A percentile compares a stretch with the other conserved stretches of the same genome.
Evolutionary conservation across 176 grass and related monocot genomes (phyloP).

Genomic region (Otatea glauca): DNA sequence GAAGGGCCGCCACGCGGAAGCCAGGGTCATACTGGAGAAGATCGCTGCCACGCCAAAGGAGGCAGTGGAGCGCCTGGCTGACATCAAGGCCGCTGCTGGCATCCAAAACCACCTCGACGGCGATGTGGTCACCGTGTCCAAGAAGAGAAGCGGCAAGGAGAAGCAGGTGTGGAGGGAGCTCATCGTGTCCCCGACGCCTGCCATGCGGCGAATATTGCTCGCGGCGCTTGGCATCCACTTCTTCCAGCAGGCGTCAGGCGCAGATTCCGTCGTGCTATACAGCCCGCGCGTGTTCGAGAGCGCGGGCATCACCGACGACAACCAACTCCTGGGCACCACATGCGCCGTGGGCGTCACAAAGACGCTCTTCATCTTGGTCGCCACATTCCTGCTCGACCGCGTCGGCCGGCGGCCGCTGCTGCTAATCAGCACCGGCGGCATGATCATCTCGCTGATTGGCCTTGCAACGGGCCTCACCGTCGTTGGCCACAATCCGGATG

Average conservation of each 20-base stretch:
- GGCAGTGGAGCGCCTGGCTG: slow-evolving; percentile 61
- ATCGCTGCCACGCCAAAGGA: slow-evolving; percentile 67
- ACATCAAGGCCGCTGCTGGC: slow-evolving; percentile 71
- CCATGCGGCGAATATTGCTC: slow-evolving; percentile 66
- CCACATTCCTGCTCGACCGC: slow-evolving; percentile 73
- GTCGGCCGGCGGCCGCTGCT: slow-evolving; percentile 77
- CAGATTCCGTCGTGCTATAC: slow-evolving; percentile 85
- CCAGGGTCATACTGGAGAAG: slow-evolving; percentile 63
- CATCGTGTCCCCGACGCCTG: slow-evolving; percentile 51
- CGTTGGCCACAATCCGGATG: slow-evolving; percentile 35
- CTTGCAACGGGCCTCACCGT: slow-evolving; percentile 62
- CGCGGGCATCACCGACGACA: slow-evolving; percentile 54
- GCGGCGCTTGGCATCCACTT: slow-evolving; percentile 66
- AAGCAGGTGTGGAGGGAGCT: slow-evolving; percentile 76
- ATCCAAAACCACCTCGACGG: slow-evolving; percentile 60
- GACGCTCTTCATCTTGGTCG: slow-evolving; percentile 83
- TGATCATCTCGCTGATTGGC: slow-evolving; percentile 56
- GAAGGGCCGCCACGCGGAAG: slow-evolving; percentile 70
- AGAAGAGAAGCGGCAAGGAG: slow-evolving; percentile 30
- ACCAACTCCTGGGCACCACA: slow-evolving; percentile 62
- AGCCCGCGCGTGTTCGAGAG: slow-evolving; percentile 73
- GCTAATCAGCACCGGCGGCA: slow-evolving; percentile 60
- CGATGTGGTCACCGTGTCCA: slow-evolving; percentile 62
- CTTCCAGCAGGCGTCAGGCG: slow-evolving; percentile 92
- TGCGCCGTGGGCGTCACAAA: slow-evolving; percentile 77